A percentile compares a stretch with the other conserved stretches of the same genome.
These are phyloP conservation scores for Candida chauliodis DNA, from an alignment of 805 yeast genomes.

Conservation along the genomic window DNA sequence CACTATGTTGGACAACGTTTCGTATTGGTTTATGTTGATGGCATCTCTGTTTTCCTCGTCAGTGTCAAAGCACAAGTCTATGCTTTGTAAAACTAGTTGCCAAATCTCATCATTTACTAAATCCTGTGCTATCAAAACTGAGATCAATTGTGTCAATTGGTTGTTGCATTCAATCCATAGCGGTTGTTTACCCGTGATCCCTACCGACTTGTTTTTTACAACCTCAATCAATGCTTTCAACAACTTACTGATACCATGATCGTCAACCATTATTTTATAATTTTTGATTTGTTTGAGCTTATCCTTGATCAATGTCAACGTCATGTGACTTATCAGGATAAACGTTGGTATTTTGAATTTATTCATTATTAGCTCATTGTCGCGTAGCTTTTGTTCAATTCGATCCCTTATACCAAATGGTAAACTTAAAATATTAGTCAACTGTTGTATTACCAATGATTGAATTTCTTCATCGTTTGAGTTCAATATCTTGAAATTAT, in stretches of 20 bases:
- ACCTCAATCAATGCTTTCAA: conserved; percentile 52
- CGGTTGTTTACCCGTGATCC: conserved; percentile 14
- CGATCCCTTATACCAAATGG: conserved; percentile 62
- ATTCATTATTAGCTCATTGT: conserved; percentile 24
- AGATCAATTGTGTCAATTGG: conserved; percentile 34
- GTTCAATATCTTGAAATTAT: conserved; percentile 37
- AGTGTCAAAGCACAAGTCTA: conserved; percentile 37
- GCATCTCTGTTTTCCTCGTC: conserved; percentile 19
- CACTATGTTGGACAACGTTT: conserved; percentile 36
- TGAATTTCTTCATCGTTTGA: conserved; percentile 32
- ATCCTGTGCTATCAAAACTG: conserved; percentile 21
- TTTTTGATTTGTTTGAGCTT: conserved; percentile 31
- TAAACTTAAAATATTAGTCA: conserved; percentile 49
- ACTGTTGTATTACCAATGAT: conserved; percentile 48
- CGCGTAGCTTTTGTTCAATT: conserved; percentile 51
- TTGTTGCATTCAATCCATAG: conserved; percentile 55
- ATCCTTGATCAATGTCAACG: conserved; percentile 38
- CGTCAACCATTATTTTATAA: conserved; percentile 36
- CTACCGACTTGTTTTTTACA: conserved; percentile 32
- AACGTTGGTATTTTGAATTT: conserved; percentile 57
- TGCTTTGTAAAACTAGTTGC: conserved; percentile 39
- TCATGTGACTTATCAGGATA: conserved; percentile 51
- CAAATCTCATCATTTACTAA: conserved; percentile 26
- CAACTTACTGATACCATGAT: conserved; percentile 44
- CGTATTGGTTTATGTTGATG: conserved; percentile 46